Evolutionary conservation across 306 rosid genomes (phyloP).

Genomic region (Acacia confusa): DNA sequence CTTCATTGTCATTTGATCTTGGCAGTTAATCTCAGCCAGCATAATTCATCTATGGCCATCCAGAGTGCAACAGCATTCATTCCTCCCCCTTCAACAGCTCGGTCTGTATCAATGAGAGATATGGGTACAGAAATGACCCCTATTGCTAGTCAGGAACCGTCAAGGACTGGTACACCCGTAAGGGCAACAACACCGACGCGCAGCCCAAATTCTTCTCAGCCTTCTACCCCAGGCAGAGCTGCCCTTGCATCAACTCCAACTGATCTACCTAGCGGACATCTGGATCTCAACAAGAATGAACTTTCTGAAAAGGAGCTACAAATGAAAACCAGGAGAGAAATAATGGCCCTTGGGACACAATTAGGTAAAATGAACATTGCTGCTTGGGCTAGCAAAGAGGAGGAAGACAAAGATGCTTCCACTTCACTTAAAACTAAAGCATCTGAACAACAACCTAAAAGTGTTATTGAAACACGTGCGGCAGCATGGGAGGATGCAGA

Average conservation of each 20-base stretch:
- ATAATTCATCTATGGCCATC: constrained; percentile 66
- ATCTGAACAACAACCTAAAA: constrained; percentile 45
- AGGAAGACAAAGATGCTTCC: constrained; percentile 87
- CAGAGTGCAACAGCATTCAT: constrained; percentile 77
- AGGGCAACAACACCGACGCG: constrained; percentile 91
- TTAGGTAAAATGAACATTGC: constrained; percentile 93
- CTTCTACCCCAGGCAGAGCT: constrained; percentile 80
- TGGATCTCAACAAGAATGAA: constrained; percentile 44
- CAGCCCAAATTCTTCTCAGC: constrained; percentile 83
- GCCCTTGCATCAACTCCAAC: constrained; percentile 37
- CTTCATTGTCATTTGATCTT: constrained; percentile 31
- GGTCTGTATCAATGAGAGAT: constrained; percentile 98
- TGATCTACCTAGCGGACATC: constrained; percentile 35
- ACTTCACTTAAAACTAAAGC: constrained; percentile 59
- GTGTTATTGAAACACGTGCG: constrained; percentile 76
- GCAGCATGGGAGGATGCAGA: constrained; percentile 97
- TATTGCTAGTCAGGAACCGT: constrained; percentile 97
- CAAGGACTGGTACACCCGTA: constrained; percentile 93
- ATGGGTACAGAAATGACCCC: constrained; percentile 99
- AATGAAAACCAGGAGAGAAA: constrained; percentile 88
- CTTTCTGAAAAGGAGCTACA: constrained; percentile 92
- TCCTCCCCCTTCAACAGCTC: constrained; percentile 91
- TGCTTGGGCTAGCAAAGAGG: constrained; percentile 99
- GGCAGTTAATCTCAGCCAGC: constrained; percentile 81
- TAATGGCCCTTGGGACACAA: constrained; percentile 88